Base-by-base conservation (phyloP, 83 land plant genomes). In the Larix sibirica region DNA sequence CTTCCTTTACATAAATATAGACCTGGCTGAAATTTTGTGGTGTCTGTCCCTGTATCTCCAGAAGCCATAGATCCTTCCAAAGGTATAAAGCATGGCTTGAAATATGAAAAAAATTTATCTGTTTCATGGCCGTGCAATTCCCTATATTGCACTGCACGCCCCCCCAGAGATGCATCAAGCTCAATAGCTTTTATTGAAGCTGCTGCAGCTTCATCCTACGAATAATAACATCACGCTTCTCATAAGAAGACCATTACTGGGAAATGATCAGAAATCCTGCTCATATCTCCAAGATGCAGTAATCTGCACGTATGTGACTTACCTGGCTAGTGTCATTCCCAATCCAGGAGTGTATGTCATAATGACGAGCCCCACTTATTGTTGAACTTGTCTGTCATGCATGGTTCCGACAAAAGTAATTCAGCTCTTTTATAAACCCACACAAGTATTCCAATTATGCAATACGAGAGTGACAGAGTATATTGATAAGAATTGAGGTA, bases 121-220 rank as follows among this genome's bases (percentile, higher is more conserved):
- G 95, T 96, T 80, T 97, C 99, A 87, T 91, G 86, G 54, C 98
- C 97, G 82, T 97, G 99, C n/a, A 95, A 77, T 88, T 97, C 99
- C 77, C 99, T 90, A 78, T 92, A 87, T 80, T 97, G 99, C 16
- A 97, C 98, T 28, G 99, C 97, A 71, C 96, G 97, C 0, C 98
- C 99, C 63, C 98, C 99, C 82, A 97, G 90, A 82, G 89, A 91
- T 47, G 94, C 92, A 90, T 97, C 99, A 68, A 97, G 92, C 83
- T 97, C 99, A 83, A 97, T 97, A 60, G 99, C 84, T 84, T 97
- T 97, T 44, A 97, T 92, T 54, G 98, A 98, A 69, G 98, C 99
- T 50, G 99, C 92, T 70, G 96, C 97, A 87, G 99, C 96, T 89
- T 97, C 99, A 92, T 97, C 99, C 99, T 97, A 62, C 59, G 60